These are phyloP conservation scores for Gastrolobium bilobum DNA, from an alignment of 306 rosid genomes.

Conservation along the genomic window DNA sequence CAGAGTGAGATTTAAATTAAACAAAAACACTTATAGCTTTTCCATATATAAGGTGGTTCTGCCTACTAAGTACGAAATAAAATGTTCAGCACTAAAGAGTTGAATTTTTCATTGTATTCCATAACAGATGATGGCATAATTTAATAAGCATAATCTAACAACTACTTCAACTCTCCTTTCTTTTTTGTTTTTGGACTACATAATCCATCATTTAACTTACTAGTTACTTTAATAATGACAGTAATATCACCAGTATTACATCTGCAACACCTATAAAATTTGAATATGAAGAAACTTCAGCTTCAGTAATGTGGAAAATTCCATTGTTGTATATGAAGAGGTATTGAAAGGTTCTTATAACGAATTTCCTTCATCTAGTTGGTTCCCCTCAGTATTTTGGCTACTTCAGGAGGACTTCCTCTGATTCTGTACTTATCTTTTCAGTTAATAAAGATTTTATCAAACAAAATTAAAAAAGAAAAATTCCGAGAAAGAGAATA, in stretches of 20 bases:
- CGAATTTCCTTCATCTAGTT: background rate
- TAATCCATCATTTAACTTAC: constrained; percentile 26
- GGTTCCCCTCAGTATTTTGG: constrained; percentile 25
- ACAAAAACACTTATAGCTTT: background rate
- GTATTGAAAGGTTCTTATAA: constrained; percentile 7
- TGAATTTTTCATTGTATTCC: background rate
- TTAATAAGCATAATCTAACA: constrained; percentile 24
- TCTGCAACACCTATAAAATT: constrained; percentile 9
- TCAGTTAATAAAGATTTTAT: constrained; percentile 13
- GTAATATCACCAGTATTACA: constrained; percentile 16
- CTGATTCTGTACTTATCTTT: constrained; percentile 18
- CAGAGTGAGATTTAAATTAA: background rate
- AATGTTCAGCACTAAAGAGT: background rate
- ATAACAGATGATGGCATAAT: background rate
- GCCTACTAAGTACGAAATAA: background rate
- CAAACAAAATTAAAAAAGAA: background rate
- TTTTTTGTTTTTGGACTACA: background rate
- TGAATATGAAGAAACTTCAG: background rate
- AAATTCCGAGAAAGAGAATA: background rate
- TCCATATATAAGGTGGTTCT: background rate
- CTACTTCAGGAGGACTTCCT: background rate
- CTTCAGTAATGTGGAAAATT: background rate
- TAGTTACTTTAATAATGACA: background rate
- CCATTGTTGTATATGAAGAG: constrained; percentile 8
- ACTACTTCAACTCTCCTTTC: background rate